phyloP scores from a whole-genome alignment of 1,284 basidiomycete species.

The Hypsizygus ulmarius region DNA sequence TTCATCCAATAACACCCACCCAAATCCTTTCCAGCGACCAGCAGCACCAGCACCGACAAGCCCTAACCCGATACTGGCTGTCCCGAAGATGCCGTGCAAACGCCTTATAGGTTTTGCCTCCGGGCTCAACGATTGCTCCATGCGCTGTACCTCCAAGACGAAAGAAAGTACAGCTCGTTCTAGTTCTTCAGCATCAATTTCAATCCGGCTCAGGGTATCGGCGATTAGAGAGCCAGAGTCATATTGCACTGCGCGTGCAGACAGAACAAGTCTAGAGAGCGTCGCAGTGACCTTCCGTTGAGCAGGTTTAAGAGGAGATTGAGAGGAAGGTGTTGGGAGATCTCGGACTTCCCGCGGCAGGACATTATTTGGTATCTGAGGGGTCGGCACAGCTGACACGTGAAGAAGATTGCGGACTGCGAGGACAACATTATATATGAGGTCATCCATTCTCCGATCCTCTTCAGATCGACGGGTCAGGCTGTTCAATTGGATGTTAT shows the following conservation, averaged over 20 bases:
- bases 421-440: constrained; percentile 65
- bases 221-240: constrained; percentile 60
- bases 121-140: constrained; percentile 38
- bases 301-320: constrained; percentile 65
- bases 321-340: constrained; percentile 40
- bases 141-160: constrained; percentile 66
- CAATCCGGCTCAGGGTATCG: constrained; percentile 71
- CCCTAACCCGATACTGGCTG: constrained; percentile 66
- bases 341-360: constrained; percentile 52
- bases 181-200: constrained; percentile 75
- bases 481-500: constrained; percentile 50
- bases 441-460: constrained; percentile 55
- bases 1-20: constrained; percentile 60
- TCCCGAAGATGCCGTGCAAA: constrained; percentile 61
- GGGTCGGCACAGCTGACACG: constrained; percentile 59
- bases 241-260: constrained; percentile 74
- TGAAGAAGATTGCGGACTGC: constrained; percentile 75
- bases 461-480: constrained; percentile 49
- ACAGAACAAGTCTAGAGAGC: constrained; percentile 71
- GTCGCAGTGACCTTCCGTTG: constrained; percentile 79
- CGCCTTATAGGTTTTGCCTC: constrained; percentile 46
- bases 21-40: constrained; percentile 76
- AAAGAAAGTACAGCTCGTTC: constrained; percentile 73
- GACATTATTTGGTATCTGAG: constrained; percentile 57
- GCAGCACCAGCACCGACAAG: constrained; percentile 69